A percentile compares a stretch with the other conserved stretches of the same genome.
Conservation (phyloP, 2,329 filamentous ascomycete genomes). For the Fusarium humuli region DNA sequence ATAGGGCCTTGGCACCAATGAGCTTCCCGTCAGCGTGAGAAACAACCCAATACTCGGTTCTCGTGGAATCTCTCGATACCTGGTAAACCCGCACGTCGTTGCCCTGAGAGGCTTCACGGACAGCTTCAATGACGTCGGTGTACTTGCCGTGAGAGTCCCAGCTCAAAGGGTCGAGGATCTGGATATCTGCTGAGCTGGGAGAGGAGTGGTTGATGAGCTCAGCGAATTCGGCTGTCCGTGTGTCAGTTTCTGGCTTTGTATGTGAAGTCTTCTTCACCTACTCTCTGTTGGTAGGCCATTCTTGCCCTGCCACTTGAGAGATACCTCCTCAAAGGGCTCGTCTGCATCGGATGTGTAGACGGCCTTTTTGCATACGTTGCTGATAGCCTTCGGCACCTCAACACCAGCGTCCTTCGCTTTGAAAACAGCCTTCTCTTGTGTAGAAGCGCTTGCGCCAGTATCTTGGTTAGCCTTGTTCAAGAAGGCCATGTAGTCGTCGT, state of each 20-base stretch:
- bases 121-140: constrained; percentile 73
- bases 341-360: constrained; percentile 86
- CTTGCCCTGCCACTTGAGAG: constrained; percentile 68
- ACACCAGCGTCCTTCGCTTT: constrained; percentile 66
- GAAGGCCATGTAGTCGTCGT: constrained; percentile 87
- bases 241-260: constrained; percentile 9
- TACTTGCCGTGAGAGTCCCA: constrained; percentile 83
- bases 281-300: constrained; percentile 70
- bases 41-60: constrained; percentile 85
- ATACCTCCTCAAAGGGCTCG: constrained; percentile 84
- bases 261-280: constrained; percentile 52
- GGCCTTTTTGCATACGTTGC: constrained; percentile 61
- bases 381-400: constrained; percentile 70
- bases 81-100: constrained; percentile 80
- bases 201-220: constrained; percentile 70
- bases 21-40: constrained; percentile 71
- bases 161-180: constrained; percentile 73
- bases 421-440: constrained; percentile 52
- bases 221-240: constrained; percentile 72
- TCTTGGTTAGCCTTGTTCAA: constrained; percentile 88
- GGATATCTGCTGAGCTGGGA: constrained; percentile 66
- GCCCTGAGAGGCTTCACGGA: constrained; percentile 71
- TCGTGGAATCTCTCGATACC: constrained; percentile 70
- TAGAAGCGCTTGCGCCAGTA: constrained; percentile 55
- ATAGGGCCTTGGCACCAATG: constrained; percentile 82